A percentile compares a stretch with the other conserved stretches of the same genome.
Evolutionary conservation across 2,329 filamentous ascomycete species (phyloP).

Genomic region (Keithomyces neogunnii): DNA sequence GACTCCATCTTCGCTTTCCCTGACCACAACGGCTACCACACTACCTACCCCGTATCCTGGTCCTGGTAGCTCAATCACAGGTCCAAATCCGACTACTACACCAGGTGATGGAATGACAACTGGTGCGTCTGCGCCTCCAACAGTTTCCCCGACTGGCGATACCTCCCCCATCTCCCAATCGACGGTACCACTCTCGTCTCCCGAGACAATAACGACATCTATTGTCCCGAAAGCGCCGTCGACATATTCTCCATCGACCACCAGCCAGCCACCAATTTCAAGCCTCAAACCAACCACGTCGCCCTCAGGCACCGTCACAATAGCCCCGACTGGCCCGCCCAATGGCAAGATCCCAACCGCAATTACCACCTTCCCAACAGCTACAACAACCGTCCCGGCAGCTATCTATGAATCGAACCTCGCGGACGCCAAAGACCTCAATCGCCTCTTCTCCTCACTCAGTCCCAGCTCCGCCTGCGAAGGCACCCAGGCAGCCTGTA

Average conservation of each 20-base stretch:
- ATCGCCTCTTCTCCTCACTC: constrained; percentile 36
- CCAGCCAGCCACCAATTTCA: neutral
- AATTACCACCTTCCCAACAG: constrained; percentile 23
- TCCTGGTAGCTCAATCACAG: too few species aligned
- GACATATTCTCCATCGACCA: neutral
- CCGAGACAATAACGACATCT: too few species aligned
- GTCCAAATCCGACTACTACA: too few species aligned
- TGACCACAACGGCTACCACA: too few species aligned
- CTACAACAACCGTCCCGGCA: constrained; percentile 32
- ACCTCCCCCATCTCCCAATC: too few species aligned
- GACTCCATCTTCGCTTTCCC: too few species aligned
- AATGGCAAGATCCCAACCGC: constrained; percentile 34
- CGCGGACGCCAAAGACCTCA: constrained; percentile 34
- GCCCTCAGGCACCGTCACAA: neutral
- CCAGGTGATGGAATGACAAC: neutral
- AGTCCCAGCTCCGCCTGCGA: constrained; percentile 38
- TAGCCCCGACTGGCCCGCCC: constrained; percentile 11
- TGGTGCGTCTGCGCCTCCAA: too few species aligned
- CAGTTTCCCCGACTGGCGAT: too few species aligned
- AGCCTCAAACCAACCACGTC: neutral
- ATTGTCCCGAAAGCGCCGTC: neutral
- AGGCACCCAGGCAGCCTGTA: constrained; percentile 41
- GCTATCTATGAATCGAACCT: constrained; percentile 37
- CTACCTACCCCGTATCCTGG: too few species aligned
- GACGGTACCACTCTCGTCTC: too few species aligned